Conservation (phyloP, 306 rosid species). For the Prunus kanzakura region DNA sequence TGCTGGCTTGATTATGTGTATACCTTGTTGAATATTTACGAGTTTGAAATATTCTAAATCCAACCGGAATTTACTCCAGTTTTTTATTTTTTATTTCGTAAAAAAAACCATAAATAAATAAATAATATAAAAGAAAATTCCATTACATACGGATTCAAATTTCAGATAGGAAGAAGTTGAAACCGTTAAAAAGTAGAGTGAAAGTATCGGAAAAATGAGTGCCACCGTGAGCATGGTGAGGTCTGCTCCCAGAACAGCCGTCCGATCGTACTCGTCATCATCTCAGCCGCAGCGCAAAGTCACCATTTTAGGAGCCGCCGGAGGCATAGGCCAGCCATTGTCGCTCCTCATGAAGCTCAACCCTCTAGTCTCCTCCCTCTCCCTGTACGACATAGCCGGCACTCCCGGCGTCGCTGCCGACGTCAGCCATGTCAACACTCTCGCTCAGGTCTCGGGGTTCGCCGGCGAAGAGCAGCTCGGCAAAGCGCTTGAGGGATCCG, state of each 20-base stretch:
- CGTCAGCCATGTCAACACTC: neutral
- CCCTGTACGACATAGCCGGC: neutral
- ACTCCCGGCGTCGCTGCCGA: neutral
- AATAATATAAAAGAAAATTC: neutral
- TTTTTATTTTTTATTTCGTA: too few relatives aligned
- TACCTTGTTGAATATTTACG: too few relatives aligned
- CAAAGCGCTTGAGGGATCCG: neutral
- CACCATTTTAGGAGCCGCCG: conserved; percentile 77
- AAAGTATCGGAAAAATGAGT: neutral
- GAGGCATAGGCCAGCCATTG: conserved; percentile 86
- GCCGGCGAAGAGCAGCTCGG: neutral
- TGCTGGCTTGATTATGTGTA: neutral
- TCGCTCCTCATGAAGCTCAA: conserved; percentile 83
- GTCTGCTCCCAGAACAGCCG: neutral
- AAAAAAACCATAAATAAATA: neutral
- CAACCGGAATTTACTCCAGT: neutral
- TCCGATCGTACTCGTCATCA: neutral
- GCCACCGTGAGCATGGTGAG: neutral
- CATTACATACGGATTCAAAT: neutral
- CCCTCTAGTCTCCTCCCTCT: conserved; percentile 48
- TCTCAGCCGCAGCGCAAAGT: conserved; percentile 52
- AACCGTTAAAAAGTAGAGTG: too few relatives aligned
- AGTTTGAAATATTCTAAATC: neutral
- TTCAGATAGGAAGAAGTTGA: neutral
- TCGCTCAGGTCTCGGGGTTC: neutral